phyloP scores from a whole-genome alignment of 345 rosid genomes.

The Hibiscus syriacus region DNA sequence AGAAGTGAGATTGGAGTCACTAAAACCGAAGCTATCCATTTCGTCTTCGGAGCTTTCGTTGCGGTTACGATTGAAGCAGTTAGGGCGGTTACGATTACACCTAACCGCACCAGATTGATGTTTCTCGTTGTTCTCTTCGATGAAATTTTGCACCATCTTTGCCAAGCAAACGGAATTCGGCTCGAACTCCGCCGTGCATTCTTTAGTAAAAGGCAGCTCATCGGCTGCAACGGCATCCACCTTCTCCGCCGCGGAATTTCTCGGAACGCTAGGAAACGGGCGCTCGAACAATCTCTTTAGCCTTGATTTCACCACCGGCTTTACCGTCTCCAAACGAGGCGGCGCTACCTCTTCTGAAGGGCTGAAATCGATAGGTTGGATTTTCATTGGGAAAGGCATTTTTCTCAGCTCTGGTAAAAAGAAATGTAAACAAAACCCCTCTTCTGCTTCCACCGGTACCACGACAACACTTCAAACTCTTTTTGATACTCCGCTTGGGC shows the following conservation, averaged over 20 bases:
- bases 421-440: not conserved
- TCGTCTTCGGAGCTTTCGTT: constrained; percentile 76
- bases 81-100: constrained; percentile 43
- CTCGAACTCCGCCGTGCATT: constrained; percentile 25
- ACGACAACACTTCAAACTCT: not conserved
- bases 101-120: constrained; percentile 17
- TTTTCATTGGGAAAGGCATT: constrained; percentile 59
- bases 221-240: constrained; percentile 14
- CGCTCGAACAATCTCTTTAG: constrained; percentile 81
- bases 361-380: constrained; percentile 62
- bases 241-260: constrained; percentile 38
- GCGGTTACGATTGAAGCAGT: constrained; percentile 48
- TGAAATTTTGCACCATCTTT: constrained; percentile 41
- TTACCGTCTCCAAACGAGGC: constrained; percentile 34
- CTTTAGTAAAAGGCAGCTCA: constrained; percentile 26
- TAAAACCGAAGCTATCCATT: constrained; percentile 31
- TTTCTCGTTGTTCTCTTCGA: constrained; percentile 37
- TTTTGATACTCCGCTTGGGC: constrained; percentile 2
- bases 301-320: constrained; percentile 63
- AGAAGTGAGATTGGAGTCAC: constrained; percentile 19
- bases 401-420: constrained; percentile 7
- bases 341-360: constrained; percentile 22
- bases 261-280: constrained; percentile 41
- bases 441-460: not conserved
- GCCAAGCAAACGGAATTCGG: constrained; percentile 37